Conservation (phyloP, 2,329 filamentous ascomycete species). For the Leptosphaerulina australis region DNA sequence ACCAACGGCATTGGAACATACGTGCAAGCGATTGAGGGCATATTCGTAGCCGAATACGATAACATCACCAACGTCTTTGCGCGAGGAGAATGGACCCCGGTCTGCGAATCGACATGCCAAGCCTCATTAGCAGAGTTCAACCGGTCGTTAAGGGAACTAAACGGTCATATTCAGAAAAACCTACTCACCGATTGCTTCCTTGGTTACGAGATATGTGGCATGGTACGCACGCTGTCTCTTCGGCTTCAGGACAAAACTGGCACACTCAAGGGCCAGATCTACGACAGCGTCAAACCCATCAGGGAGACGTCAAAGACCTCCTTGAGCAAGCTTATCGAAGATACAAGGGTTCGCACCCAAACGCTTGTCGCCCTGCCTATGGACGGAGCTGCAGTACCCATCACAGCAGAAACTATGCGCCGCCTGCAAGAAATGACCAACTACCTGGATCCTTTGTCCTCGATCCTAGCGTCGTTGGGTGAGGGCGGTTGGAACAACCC, state of each 20-base stretch:
- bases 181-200: conserved; percentile 91
- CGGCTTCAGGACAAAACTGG: conserved; percentile 82
- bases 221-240: conserved; percentile 79
- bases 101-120: conserved; percentile 80
- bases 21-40: conserved; percentile 81
- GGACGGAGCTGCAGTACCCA: conserved; percentile 77
- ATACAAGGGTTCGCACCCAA: conserved; percentile 74
- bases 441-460: conserved; percentile 83
- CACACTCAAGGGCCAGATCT: conserved; percentile 81
- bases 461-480: conserved; percentile 88
- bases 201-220: conserved; percentile 92
- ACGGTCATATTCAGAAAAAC: conserved; percentile 85
- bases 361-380: conserved; percentile 70
- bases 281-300: conserved; percentile 85
- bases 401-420: conserved; percentile 84
- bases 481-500: conserved; percentile 80
- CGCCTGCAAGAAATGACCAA: conserved; percentile 85
- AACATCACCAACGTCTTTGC: conserved; percentile 88
- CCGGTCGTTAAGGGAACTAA: conserved; percentile 85
- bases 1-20: conserved; percentile 93
- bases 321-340: conserved; percentile 80
- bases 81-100: conserved; percentile 79
- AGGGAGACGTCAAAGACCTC: conserved; percentile 91
- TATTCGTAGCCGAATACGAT: conserved; percentile 87
- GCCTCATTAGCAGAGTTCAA: conserved; percentile 79